These are phyloP conservation scores for Canavalia gladiata DNA, from an alignment of 306 rosid species.

Conservation along the genomic window DNA sequence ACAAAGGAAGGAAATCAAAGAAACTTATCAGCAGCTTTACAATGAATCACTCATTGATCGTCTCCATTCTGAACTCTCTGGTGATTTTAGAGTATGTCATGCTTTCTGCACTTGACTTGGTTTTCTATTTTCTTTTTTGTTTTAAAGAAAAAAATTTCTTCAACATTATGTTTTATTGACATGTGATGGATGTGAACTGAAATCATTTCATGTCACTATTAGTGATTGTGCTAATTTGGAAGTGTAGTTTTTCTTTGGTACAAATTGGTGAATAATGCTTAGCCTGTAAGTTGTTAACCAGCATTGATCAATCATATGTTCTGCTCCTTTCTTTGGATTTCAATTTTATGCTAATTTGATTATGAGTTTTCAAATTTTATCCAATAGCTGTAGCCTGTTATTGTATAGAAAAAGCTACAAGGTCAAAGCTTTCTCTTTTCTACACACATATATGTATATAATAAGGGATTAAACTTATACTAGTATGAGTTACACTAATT, in stretches of 20 bases:
- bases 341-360: conserved; percentile 1
- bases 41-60: conserved; percentile 74
- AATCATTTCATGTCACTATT: conserved; percentile 32
- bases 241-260: conserved; percentile 21
- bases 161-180: background rate
- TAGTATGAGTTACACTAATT: too few relatives aligned
- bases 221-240: conserved; percentile 14
- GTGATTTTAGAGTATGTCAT: conserved; percentile 82
- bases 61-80: conserved; percentile 78
- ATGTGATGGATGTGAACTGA: conserved; percentile 29
- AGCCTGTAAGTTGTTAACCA: background rate
- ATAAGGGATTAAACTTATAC: too few relatives aligned
- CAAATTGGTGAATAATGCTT: conserved; percentile 14
- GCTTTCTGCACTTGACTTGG: conserved; percentile 26
- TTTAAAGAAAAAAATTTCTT: conserved; percentile 15
- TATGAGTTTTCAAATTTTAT: conserved; percentile 2
- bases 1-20: conserved; percentile 76
- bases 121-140: background rate
- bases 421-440: background rate
- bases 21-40: conserved; percentile 81
- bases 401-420: background rate
- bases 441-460: too few relatives aligned
- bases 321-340: conserved; percentile 6
- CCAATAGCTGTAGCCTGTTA: conserved; percentile 5
- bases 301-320: background rate